A percentile compares a stretch with the other conserved stretches of the same genome.
Conservation (phyloP, 2,329 filamentous ascomycete genomes). For the Fusarium setosum region DNA sequence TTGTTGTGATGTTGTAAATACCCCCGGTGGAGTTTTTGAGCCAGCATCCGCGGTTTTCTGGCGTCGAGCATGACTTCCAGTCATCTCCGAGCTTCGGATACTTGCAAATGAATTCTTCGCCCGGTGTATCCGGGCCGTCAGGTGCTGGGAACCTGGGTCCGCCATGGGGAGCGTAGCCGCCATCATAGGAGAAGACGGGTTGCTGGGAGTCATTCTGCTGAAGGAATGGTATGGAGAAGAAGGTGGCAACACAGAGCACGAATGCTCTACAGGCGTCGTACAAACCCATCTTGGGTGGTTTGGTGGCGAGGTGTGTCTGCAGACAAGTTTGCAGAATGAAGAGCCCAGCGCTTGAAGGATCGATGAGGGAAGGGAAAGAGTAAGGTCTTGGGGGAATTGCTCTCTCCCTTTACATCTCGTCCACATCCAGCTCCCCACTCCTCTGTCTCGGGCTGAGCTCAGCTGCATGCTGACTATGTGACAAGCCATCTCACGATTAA, state of each 20-base stretch:
- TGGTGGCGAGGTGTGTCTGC: background rate
- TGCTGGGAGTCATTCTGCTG: background rate
- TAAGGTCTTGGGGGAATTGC: background rate
- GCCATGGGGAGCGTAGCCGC: background rate
- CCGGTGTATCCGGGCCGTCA: background rate
- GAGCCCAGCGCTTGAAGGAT: background rate
- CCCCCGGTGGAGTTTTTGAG: background rate
- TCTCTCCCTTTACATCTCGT: background rate
- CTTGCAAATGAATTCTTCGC: background rate
- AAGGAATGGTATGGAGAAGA: background rate
- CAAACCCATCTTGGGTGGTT: background rate
- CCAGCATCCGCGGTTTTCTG: background rate
- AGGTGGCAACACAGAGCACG: constrained; percentile 8
- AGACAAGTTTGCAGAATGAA: background rate
- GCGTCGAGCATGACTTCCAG: background rate
- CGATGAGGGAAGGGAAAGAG: too few species aligned
- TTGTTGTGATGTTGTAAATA: background rate
- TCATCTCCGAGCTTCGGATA: background rate
- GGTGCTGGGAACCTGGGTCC: constrained; percentile 1
- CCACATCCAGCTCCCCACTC: background rate
- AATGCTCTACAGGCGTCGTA: constrained; percentile 3
- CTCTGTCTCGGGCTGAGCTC: background rate
- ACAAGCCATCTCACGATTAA: background rate
- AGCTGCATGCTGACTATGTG: background rate
- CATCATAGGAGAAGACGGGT: background rate